A percentile compares a stretch with the other conserved stretches of the same genome.
These are phyloP conservation scores for Yamadazyma kanchanaburiensis DNA, from an alignment of 1,139 yeast genomes.

Conservation along the genomic window DNA sequence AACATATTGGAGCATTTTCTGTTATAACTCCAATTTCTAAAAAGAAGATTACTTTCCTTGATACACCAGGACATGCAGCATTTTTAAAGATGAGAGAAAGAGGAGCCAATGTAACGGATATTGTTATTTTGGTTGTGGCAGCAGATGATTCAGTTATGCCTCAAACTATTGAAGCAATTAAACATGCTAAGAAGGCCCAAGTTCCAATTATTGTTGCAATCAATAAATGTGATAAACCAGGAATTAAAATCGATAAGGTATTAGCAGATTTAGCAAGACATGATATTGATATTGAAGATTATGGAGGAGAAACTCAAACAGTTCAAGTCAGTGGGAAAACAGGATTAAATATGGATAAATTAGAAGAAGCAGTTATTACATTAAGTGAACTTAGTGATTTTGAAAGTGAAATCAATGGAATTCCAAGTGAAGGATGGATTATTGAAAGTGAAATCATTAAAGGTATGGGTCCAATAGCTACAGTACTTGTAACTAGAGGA, in stretches of 20 bases:
- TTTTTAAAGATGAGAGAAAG: slow-evolving; percentile 94
- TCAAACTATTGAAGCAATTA: slow-evolving; percentile 93
- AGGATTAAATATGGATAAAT: slow-evolving; percentile 75
- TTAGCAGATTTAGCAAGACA: slow-evolving; percentile 71
- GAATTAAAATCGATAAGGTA: slow-evolving; percentile 69
- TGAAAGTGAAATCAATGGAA: slow-evolving; percentile 55
- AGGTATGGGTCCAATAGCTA: slow-evolving; percentile 85
- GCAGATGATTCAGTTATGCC: slow-evolving; percentile 99
- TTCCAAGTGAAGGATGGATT: slow-evolving; percentile 80
- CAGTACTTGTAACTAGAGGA: slow-evolving; percentile 80
- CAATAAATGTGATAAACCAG: slow-evolving; percentile 85
- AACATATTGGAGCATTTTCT: slow-evolving; percentile 96
- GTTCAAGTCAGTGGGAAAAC: slow-evolving; percentile 87
- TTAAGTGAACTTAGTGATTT: slow-evolving; percentile 81
- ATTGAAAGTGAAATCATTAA: slow-evolving; percentile 81
- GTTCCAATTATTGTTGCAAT: slow-evolving; percentile 90
- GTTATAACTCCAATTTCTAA: slow-evolving; percentile 73
- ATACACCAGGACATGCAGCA: slow-evolving; percentile 99
- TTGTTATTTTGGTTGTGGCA: slow-evolving; percentile 91
- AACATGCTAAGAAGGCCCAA: slow-evolving; percentile 81
- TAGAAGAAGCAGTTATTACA: slow-evolving; percentile 86
- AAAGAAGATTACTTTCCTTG: slow-evolving; percentile 80
- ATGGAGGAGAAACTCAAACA: slow-evolving; percentile 94
- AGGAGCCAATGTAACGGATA: slow-evolving; percentile 93
- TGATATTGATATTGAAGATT: slow-evolving; percentile 84